Percentiles rank a stretch among this genome's conserved stretches.
Conservation (phyloP, 768 basidiomycete species). For the Megacollybia marginata region DNA sequence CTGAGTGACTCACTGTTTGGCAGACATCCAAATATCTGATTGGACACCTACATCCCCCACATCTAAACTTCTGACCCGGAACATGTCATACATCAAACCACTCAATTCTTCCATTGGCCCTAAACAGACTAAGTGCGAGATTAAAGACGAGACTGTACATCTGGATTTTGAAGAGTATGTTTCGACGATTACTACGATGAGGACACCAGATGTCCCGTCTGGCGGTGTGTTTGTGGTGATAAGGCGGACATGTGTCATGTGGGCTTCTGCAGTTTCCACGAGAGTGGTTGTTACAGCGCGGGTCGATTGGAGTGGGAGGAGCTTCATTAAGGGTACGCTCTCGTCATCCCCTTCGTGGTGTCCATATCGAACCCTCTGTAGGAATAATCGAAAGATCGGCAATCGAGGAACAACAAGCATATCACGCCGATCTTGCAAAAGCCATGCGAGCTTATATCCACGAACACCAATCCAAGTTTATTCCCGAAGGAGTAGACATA, state of each 20-base stretch:
- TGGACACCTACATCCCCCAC: conserved; percentile 71
- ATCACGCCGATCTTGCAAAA: conserved; percentile 75
- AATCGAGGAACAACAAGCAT: conserved; percentile 88
- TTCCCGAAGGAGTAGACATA: conserved; percentile 46
- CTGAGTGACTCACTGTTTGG: too few species aligned
- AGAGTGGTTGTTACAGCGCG: conserved; percentile 81
- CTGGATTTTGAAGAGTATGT: conserved; percentile 82
- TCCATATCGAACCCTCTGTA: conserved; percentile 19
- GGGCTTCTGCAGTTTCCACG: conserved; percentile 76
- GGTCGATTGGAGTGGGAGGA: conserved; percentile 94
- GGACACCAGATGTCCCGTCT: conserved; percentile 90
- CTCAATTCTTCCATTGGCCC: conserved; percentile 84
- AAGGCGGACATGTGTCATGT: conserved; percentile 91
- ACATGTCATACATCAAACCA: conserved; percentile 96
- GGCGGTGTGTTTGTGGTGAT: conserved; percentile 91
- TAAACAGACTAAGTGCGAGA: conserved; percentile 92
- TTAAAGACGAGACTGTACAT: conserved; percentile 76
- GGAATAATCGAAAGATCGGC: conserved; percentile 94
- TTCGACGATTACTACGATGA: conserved; percentile 79
- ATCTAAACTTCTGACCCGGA: conserved; percentile 68
- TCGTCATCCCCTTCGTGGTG: too few species aligned
- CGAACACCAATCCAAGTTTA: conserved; percentile 84
- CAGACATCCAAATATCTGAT: conserved; percentile 76
- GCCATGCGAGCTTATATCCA: conserved; percentile 86
- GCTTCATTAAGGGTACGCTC: conserved; percentile 83